Conservation (phyloP, 2,329 filamentous ascomycete species). For the Pseudocercospora ulei region DNA sequence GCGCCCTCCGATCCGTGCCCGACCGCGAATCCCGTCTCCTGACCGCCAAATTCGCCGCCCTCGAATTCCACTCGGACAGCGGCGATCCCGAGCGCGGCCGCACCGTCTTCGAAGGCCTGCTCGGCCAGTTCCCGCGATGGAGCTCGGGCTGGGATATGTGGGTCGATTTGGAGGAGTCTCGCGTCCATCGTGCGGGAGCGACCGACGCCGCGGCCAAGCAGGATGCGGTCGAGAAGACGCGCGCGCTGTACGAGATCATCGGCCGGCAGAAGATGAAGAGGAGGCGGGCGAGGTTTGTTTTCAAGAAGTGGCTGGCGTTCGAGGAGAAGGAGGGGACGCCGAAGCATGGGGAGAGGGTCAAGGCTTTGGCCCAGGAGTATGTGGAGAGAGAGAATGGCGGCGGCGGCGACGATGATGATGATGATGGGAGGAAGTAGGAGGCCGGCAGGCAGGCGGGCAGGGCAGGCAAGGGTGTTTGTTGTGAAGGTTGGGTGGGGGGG, state of each 20-base stretch:
- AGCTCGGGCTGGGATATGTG: conserved; percentile 89
- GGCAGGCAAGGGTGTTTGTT: no score
- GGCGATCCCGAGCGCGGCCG: conserved; percentile 86
- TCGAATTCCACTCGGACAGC: conserved; percentile 77
- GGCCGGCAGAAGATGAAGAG: conserved; percentile 58
- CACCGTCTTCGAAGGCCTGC: conserved; percentile 83
- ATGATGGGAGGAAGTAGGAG: conserved; percentile 14
- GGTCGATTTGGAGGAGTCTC: conserved; percentile 61
- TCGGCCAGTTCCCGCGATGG: conserved; percentile 77
- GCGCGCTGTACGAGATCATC: conserved; percentile 66
- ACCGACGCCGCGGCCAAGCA: conserved; percentile 38
- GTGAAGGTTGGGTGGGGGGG: no score
- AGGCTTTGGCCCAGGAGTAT: conserved; percentile 61
- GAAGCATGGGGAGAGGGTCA: conserved; percentile 61
- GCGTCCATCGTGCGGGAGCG: conserved; percentile 28
- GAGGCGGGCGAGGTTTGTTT: conserved; percentile 74
- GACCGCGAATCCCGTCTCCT: conserved; percentile 61
- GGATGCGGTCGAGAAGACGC: conserved; percentile 51
- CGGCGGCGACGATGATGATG: conserved; percentile 29
- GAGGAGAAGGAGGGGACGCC: conserved; percentile 61
- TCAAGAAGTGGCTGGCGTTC: conserved; percentile 84
- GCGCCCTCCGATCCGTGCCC: conserved; percentile 74
- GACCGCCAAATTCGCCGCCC: conserved; percentile 76
- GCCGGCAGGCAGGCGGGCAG: no score
- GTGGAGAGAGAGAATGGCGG: conserved; percentile 47